These are phyloP conservation scores for Chaetoceros tenuissimus DNA, from an alignment of 108 stramenopile species.

Conservation along the genomic window DNA sequence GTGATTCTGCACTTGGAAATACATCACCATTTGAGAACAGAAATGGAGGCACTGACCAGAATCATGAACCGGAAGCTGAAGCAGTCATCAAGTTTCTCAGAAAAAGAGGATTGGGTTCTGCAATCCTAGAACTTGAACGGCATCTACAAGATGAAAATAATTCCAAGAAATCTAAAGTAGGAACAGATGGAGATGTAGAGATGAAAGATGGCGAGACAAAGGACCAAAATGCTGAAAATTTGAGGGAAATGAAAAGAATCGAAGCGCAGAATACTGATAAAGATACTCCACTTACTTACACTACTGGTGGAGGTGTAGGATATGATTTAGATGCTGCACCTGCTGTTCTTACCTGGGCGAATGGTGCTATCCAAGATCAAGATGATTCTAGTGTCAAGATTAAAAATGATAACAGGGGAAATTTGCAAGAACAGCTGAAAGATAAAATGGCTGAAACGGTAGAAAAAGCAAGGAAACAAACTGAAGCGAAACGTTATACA, in stretches of 20 bases:
- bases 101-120: constrained; percentile 50
- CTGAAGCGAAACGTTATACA: constrained; percentile 69
- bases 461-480: constrained; percentile 5
- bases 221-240: constrained; percentile 9
- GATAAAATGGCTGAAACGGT: constrained; percentile 5
- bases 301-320: constrained; percentile 70
- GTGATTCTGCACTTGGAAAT: no score
- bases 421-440: neutral
- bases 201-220: neutral
- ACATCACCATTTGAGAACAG: no score
- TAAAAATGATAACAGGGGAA: neutral
- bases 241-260: constrained; percentile 9
- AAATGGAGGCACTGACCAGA: no score
- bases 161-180: neutral
- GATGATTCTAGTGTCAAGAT: no score
- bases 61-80: constrained; percentile 31
- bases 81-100: constrained; percentile 62
- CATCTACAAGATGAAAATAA: constrained; percentile 10
- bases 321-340: constrained; percentile 77
- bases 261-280: constrained; percentile 21
- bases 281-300: constrained; percentile 21
- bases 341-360: constrained; percentile 67
- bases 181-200: neutral
- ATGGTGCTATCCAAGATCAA: constrained; percentile 20
- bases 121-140: constrained; percentile 41